These are phyloP conservation scores for Besnoitia besnoiti DNA, from an alignment of 169 alveolate species.

Conservation along the genomic window DNA sequence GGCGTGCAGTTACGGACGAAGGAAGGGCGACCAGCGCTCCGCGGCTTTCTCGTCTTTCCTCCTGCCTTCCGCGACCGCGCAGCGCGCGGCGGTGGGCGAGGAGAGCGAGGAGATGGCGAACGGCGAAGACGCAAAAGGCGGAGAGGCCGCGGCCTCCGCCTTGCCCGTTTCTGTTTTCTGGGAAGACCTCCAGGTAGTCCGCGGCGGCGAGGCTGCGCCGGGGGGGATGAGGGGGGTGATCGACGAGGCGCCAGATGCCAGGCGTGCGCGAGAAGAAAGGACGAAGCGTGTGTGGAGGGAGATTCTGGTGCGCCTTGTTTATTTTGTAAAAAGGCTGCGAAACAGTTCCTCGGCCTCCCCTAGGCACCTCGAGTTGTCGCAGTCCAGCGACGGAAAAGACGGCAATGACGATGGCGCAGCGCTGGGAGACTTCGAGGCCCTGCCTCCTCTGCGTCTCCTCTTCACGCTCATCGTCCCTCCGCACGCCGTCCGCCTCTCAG, in stretches of 20 bases:
- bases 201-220: too few relatives aligned
- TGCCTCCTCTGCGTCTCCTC: conserved; percentile 17
- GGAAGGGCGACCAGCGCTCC: background rate
- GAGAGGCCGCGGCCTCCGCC: background rate
- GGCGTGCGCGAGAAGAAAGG: background rate
- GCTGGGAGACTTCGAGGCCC: too few relatives aligned
- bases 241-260: background rate
- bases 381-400: too few relatives aligned
- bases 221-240: too few relatives aligned
- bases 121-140: background rate
- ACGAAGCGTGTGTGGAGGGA: background rate
- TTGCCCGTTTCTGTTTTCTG: background rate
- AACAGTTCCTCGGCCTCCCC: too few relatives aligned
- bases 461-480: conserved; percentile 17
- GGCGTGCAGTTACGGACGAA: background rate
- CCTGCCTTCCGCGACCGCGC: background rate
- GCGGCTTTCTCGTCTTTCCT: background rate
- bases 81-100: background rate
- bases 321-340: too few relatives aligned
- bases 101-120: background rate
- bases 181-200: background rate
- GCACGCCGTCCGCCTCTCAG: background rate
- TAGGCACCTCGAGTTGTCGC: too few relatives aligned
- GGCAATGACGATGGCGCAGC: too few relatives aligned
- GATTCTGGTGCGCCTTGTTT: background rate